These are phyloP conservation scores for Cyberlindnera mycetangii DNA, from an alignment of 805 yeast species.

Conservation along the genomic window DNA sequence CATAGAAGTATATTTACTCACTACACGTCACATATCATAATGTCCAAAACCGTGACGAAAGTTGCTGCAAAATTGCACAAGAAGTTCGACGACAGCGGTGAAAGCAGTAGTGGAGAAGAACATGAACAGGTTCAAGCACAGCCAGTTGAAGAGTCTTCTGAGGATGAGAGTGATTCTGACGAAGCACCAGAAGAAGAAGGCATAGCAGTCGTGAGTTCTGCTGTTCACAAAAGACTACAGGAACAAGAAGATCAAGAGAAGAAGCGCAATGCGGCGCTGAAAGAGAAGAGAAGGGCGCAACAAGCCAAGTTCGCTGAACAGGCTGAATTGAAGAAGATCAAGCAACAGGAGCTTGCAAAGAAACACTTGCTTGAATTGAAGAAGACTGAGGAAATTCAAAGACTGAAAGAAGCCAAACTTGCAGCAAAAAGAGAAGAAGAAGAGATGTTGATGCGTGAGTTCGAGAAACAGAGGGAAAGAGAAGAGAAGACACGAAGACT, in stretches of 20 bases:
- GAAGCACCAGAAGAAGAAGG: slow-evolving; percentile 54
- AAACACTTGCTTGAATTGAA: slow-evolving; percentile 21
- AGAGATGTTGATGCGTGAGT: slow-evolving; percentile 15
- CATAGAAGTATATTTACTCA: neutral
- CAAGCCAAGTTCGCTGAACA: slow-evolving; percentile 25
- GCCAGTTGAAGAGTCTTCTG: slow-evolving; percentile 3
- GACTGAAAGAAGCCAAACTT: slow-evolving; percentile 13
- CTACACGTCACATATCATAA: neutral
- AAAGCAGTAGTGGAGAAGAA: slow-evolving; percentile 22
- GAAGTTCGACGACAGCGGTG: slow-evolving; percentile 21
- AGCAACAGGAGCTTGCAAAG: slow-evolving; percentile 20
- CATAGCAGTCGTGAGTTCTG: slow-evolving; percentile 25
- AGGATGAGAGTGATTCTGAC: slow-evolving; percentile 30
- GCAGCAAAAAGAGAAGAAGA: slow-evolving; percentile 21
- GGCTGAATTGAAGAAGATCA: slow-evolving; percentile 23
- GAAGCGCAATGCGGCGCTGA: slow-evolving; percentile 28
- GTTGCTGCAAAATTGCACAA: slow-evolving; percentile 9
- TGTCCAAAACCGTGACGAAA: slow-evolving; percentile 2
- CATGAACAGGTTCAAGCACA: neutral
- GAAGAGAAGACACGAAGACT: slow-evolving; percentile 18
- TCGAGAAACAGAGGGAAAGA: slow-evolving; percentile 14
- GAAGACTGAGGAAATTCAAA: slow-evolving; percentile 19
- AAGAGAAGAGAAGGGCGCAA: slow-evolving; percentile 28
- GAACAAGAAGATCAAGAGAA: slow-evolving; percentile 27
- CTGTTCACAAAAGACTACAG: slow-evolving; percentile 11